Evolutionary conservation across 768 basidiomycete species (phyloP).

Genomic region (Lenzites betulinus): DNA sequence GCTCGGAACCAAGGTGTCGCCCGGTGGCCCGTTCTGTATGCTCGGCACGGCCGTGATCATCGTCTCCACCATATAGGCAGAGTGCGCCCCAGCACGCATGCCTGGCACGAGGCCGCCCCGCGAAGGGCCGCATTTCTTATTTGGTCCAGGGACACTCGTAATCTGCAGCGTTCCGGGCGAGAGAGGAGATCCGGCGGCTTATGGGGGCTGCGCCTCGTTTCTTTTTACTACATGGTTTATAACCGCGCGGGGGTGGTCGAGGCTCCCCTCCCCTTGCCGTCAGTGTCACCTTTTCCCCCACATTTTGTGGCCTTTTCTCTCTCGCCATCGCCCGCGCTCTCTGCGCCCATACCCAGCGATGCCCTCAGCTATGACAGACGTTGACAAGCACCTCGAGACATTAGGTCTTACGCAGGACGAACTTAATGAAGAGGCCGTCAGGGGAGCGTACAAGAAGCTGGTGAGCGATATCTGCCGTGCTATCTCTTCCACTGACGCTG

Average conservation of each 20-base stretch:
- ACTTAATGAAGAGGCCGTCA: conserved; percentile 55
- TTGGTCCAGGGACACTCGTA: conserved; percentile 17
- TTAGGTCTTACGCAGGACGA: conserved; percentile 47
- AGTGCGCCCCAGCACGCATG: conserved; percentile 18
- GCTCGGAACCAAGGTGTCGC: not conserved
- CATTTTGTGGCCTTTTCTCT: conserved; percentile 8
- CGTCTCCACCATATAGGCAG: conserved; percentile 3
- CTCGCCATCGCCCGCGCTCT: not conserved
- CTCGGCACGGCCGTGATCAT: conserved; percentile 13
- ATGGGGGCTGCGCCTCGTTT: conserved; percentile 14
- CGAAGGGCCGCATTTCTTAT: conserved; percentile 20
- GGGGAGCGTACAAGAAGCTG: conserved; percentile 62
- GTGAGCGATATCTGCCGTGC: conserved; percentile 38
- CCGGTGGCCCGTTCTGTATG: conserved; percentile 11
- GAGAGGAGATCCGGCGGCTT: conserved; percentile 19
- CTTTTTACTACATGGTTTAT: conserved; percentile 23
- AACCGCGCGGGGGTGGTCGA: conserved; percentile 19
- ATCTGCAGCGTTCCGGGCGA: conserved; percentile 9
- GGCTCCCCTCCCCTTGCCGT: conserved; percentile 7
- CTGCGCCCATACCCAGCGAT: conserved; percentile 20
- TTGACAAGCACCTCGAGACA: conserved; percentile 39
- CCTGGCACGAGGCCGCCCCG: conserved; percentile 19
- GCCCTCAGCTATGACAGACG: conserved; percentile 23
- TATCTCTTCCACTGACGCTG: conserved; percentile 28
- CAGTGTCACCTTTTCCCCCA: not conserved